Evolutionary conservation across 192 early-diverging fungal genomes (phyloP), one percentile per base, ranked within the genome.

Genomic region (Podochytrium sp.): DNA sequence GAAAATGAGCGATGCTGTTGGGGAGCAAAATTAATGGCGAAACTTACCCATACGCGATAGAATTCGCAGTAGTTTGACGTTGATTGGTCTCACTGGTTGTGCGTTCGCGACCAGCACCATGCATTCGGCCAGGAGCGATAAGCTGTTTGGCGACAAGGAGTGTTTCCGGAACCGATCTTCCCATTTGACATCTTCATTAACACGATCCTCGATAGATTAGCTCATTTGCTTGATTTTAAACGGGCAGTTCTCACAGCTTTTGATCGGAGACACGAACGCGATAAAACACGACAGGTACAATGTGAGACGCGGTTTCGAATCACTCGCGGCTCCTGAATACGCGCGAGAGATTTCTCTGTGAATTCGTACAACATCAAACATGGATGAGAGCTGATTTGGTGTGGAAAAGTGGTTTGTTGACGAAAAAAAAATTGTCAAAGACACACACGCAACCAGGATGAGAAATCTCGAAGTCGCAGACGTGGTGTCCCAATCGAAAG

Each of bases 201-300:
- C n/a, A 27, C 6, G 42, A 59, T 67, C n/a, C n/a, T 32, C 20
- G 35, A 55, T 32, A 52, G n/a, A 35, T 61, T 6, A 62, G 49
- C 16, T 59, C 10, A 57, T 10, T 16, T 12, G 83, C 57, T 81
- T 81, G 23, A 75, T 84, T 58, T 78, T 82, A 10, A 81, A 80
- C 2, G 77, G 32, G 34, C 7, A 0, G n/a, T 18, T 25, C 47
- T 51, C 3, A 69, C 66, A 69, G 35, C 55, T 69, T 30, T 69
- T 29, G 27, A 69, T 69, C 33, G 66, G 66, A 23, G 66, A 51
- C 4, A 69, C 14, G 34, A 55, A 69, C 34, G 66, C 66, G 47
- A 69, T 69, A 38, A 69, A 69, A 29, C 16, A 25, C 27, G 66
- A 47, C 7, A 69, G 47, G 27, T 38, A 39, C 51, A 69, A 35